Conservation (phyloP, 78 protist species). For the Acrasis kona region DNA sequence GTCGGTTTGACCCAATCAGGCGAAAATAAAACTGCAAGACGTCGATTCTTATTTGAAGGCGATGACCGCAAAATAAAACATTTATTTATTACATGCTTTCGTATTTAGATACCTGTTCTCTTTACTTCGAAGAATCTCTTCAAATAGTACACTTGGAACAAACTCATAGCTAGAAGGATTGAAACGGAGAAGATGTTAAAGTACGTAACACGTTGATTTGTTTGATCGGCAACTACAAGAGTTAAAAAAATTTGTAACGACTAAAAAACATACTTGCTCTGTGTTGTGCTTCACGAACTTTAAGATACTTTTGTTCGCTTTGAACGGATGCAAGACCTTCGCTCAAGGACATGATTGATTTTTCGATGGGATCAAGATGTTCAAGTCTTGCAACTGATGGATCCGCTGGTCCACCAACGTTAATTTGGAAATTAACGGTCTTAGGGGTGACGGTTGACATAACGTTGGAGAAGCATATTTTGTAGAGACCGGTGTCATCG, state of each 20-base stretch:
- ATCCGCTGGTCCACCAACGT: conserved; percentile 27
- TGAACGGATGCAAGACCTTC: conserved; percentile 48
- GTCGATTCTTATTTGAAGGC: too few species aligned
- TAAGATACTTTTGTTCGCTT: conserved; percentile 62
- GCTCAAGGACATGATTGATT: conserved; percentile 18
- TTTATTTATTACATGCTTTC: too few species aligned
- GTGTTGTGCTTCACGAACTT: conserved; percentile 66
- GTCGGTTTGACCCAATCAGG: too few species aligned
- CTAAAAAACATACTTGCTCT: conserved; percentile 52
- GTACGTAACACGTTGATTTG: conserved; percentile 73
- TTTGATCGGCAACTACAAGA: conserved; percentile 70
- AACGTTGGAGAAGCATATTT: conserved; percentile 75
- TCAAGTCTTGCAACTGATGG: conserved; percentile 14
- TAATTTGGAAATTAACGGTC: conserved; percentile 40
- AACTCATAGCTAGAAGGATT: conserved; percentile 55
- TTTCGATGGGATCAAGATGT: conserved; percentile 12
- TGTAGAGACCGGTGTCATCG: conserved; percentile 39
- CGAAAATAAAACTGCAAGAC: too few species aligned
- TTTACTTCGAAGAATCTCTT: conserved; percentile 71
- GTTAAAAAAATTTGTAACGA: too few species aligned
- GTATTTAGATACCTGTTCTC: too few species aligned
- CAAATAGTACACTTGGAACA: conserved; percentile 77
- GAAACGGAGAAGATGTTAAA: conserved; percentile 75
- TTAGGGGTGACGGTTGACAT: conserved; percentile 76
- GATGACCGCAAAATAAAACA: too few species aligned